Evolutionary conservation across 345 rosid genomes (phyloP), one percentile per base, ranked within the genome.

Genomic region (Raphanus sativus): DNA sequence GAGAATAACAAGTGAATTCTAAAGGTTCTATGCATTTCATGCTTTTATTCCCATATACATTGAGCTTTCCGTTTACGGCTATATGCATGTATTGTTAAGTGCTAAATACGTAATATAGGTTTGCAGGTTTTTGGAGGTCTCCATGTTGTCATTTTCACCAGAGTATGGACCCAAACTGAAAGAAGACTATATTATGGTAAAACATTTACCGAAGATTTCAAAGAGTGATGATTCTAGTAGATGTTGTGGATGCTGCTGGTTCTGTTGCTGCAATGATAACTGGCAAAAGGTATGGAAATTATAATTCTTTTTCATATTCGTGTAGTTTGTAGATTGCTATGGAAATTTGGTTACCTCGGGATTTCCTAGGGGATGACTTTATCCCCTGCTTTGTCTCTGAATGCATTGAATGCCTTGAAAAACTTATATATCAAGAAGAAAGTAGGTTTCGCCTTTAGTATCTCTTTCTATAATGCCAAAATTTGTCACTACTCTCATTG

Each of bases 111-210:
- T 70, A 75, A 32, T 81, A 75, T 75, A 96, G 99, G 99, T 96
- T 70, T 96, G 99, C 92, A 93, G 87, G 85, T 96, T 96, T 82
- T 81, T 96, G 89, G 98, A 96, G 87, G 99, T 91, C 71, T 96
- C 99, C 59, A 91, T 85, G 79, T 75, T 96, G 88, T 96, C 98
- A 70, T 93, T 96, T 81, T 85, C 86, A 76, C 92, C 92, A 9
- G 97, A 96, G 83, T 96, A 93, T 85, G 99, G 99, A 62, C 89
- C 97, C 69, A 96, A 96, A 86, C 87, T 93, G 83, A 96, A 88
- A 85, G 99, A 96, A 86, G 99, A 90, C 61, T 89, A 84, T 68
- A 87, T 96, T 58, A 89, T 91, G 98, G 97, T 85, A 69, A 93
- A 86, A 83, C 99, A 96, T 85, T 87, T 96, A 65, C 97, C 98